Evolutionary conservation across 2,329 filamentous ascomycete genomes (phyloP).

Genomic region (Leptosphaerulina australis): DNA sequence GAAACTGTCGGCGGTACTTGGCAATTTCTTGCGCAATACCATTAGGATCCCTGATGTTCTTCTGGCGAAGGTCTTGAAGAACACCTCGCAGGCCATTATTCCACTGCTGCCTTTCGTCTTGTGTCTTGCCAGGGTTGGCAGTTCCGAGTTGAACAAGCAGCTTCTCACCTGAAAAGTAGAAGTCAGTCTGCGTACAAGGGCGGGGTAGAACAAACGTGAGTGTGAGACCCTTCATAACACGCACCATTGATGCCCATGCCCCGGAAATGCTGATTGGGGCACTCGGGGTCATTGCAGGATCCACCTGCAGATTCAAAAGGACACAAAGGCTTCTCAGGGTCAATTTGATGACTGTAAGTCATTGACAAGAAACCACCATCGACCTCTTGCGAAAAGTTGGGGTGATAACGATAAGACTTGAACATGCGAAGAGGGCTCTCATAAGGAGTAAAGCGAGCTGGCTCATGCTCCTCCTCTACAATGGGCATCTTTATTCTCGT

Average conservation of each 20-base stretch:
- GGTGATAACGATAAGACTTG: conserved; percentile 88
- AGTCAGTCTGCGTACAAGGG: conserved; percentile 49
- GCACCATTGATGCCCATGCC: conserved; percentile 76
- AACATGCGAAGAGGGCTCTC: conserved; percentile 82
- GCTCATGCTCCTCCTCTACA: conserved; percentile 21
- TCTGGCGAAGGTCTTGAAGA: conserved; percentile 46
- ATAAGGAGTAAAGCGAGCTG: conserved; percentile 66
- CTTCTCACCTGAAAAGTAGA: conserved; percentile 65
- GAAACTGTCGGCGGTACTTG: conserved; percentile 49
- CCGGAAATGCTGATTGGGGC: conserved; percentile 80
- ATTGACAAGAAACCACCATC: conserved; percentile 81
- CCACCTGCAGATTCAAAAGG: conserved; percentile 73
- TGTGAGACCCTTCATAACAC: conserved; percentile 51
- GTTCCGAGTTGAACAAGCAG: conserved; percentile 75
- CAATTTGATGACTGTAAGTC: conserved; percentile 92
- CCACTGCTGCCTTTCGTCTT: conserved; percentile 63
- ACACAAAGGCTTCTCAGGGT: conserved; percentile 75
- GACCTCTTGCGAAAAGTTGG: conserved; percentile 71
- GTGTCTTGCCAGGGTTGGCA: conserved; percentile 65
- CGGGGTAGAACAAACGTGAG: conserved; percentile 36
- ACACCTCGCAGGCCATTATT: conserved; percentile 47
- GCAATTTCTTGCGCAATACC: conserved; percentile 49
- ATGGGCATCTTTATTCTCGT: conserved; percentile 26
- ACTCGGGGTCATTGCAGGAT: conserved; percentile 75
- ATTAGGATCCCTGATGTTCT: conserved; percentile 47